phyloP scores from a whole-genome alignment of 2,329 filamentous ascomycete genomes.

The Sporothrix brasiliensis region DNA sequence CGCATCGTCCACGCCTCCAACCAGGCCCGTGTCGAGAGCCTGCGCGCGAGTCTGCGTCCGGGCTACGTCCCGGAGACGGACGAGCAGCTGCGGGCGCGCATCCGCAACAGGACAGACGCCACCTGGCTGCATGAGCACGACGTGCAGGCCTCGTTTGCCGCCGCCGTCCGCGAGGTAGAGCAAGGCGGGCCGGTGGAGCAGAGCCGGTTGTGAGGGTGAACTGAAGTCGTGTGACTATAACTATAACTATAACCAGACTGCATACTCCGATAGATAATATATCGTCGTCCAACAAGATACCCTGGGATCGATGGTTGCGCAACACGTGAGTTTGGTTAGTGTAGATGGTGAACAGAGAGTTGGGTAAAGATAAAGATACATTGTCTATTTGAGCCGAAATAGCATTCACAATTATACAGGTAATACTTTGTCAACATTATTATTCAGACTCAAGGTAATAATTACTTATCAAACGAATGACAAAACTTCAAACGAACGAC shows the following conservation, averaged over 20 bases:
- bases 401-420: too few relatives aligned
- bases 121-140: conserved; percentile 54
- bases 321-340: too few relatives aligned
- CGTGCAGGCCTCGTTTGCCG: conserved; percentile 39
- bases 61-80: conserved; percentile 43
- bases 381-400: too few relatives aligned
- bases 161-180: conserved; percentile 18
- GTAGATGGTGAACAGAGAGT: neutral
- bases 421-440: too few relatives aligned
- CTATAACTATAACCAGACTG: neutral
- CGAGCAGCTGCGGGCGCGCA: conserved; percentile 43
- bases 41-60: neutral
- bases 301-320: too few relatives aligned
- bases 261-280: neutral
- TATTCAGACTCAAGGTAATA: too few relatives aligned
- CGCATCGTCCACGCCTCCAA: conserved; percentile 44
- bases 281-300: too few relatives aligned
- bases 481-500: neutral
- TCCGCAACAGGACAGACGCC: conserved; percentile 45
- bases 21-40: conserved; percentile 38
- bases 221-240: too few relatives aligned
- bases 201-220: neutral
- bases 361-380: neutral
- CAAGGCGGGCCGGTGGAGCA: neutral
- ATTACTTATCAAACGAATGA: too few relatives aligned